phyloP scores from a whole-genome alignment of 345 rosid genomes.

The Eutrema heterophyllum region DNA sequence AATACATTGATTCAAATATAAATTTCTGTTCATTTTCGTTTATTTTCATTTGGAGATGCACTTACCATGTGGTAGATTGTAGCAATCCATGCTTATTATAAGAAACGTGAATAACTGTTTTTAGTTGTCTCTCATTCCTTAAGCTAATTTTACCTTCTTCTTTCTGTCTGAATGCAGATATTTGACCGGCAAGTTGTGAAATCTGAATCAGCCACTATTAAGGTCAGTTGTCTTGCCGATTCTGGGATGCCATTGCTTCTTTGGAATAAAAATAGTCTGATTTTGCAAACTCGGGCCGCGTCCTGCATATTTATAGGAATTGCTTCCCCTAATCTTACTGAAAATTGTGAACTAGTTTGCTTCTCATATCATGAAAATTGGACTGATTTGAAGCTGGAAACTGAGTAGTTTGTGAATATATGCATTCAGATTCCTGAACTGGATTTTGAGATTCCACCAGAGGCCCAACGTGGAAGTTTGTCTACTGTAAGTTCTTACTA shows the following conservation, averaged over 20 bases:
- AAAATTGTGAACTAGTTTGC: not conserved
- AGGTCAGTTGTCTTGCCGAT: constrained; percentile 40
- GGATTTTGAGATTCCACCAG: constrained; percentile 94
- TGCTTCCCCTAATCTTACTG: not conserved
- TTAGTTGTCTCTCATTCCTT: not conserved
- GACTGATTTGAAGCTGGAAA: not conserved
- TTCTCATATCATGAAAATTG: not conserved
- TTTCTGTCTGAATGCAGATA: constrained; percentile 43
- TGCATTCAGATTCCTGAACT: constrained; percentile 76
- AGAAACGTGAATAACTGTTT: not conserved
- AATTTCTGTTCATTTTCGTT: not conserved
- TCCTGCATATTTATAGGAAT: not conserved
- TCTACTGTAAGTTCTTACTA: constrained; percentile 58
- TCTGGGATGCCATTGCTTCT: not conserved
- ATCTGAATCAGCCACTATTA: constrained; percentile 62
- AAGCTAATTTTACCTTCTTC: not conserved
- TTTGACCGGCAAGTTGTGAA: constrained; percentile 61
- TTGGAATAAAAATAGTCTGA: not conserved
- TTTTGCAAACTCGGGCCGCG: not conserved
- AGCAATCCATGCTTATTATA: not conserved
- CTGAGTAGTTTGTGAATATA: not conserved
- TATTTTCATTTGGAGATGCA: not conserved
- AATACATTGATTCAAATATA: not conserved
- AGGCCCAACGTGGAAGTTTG: constrained; percentile 90
- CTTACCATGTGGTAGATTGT: not conserved